These are phyloP conservation scores for Lyophyllum semitale DNA, from an alignment of 768 basidiomycete genomes.

Conservation along the genomic window DNA sequence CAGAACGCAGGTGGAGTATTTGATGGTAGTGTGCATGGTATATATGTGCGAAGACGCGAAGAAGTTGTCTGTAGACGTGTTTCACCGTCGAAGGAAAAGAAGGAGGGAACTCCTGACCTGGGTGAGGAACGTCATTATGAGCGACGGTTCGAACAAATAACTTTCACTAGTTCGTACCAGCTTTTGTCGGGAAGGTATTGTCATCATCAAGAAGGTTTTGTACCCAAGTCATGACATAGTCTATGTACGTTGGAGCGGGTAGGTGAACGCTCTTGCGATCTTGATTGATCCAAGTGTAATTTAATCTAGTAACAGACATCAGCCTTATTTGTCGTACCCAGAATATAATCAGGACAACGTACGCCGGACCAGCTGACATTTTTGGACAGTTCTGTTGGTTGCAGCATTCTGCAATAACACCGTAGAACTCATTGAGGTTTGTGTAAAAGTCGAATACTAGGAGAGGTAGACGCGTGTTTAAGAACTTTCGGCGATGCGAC, in stretches of 20 bases:
- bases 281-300: constrained; percentile 98
- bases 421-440: constrained; percentile 96
- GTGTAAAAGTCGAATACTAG: constrained; percentile 97
- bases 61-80: constrained; percentile 94
- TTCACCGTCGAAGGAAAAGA: constrained; percentile 90
- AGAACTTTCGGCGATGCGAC: background rate
- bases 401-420: constrained; percentile 92
- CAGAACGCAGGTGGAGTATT: constrained; percentile 91
- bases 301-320: constrained; percentile 55
- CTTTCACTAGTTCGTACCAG: constrained; percentile 62
- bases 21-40: constrained; percentile 94
- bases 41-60: constrained; percentile 96
- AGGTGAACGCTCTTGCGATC: constrained; percentile 90
- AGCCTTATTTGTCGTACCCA: background rate
- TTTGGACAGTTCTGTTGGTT: constrained; percentile 86
- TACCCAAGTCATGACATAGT: constrained; percentile 99
- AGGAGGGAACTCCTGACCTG: constrained; percentile 88
- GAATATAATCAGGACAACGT: constrained; percentile 31
- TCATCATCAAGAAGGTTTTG: constrained; percentile 96
- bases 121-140: background rate
- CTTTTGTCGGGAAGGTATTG: constrained; percentile 90
- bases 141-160: background rate
- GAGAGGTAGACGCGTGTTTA: background rate
- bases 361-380: constrained; percentile 93
- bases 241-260: constrained; percentile 95